Evolutionary conservation across 2,329 filamentous ascomycete species (phyloP).

Genomic region (Magnaporthiopsis rhizophila): DNA sequence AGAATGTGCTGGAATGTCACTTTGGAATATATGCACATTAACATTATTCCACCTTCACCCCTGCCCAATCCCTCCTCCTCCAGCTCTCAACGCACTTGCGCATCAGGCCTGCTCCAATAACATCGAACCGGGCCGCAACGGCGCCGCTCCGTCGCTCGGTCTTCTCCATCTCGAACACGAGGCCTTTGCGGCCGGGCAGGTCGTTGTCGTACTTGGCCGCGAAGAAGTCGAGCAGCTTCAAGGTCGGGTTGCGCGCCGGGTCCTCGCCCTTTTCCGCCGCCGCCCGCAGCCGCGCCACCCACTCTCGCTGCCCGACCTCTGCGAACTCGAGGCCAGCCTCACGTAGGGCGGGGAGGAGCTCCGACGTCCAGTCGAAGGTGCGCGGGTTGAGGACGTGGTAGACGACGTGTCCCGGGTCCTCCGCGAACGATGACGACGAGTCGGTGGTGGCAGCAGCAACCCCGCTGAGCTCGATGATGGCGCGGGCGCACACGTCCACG

Average conservation of each 20-base stretch:
- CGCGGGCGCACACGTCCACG: slow-evolving; percentile 34
- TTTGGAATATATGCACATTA: too few relatives aligned
- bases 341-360: slow-evolving; percentile 40
- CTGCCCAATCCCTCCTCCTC: slow-evolving; percentile 16
- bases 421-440: not conserved
- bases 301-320: slow-evolving; percentile 32
- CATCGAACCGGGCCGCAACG: slow-evolving; percentile 25
- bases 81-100: slow-evolving; percentile 28
- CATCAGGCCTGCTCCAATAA: slow-evolving; percentile 30
- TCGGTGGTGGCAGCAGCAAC: too few relatives aligned
- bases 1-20: too few relatives aligned
- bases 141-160: slow-evolving; percentile 24
- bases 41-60: not conserved
- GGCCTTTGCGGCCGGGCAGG: slow-evolving; percentile 24
- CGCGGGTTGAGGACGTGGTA: slow-evolving; percentile 40
- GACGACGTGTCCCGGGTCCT: slow-evolving; percentile 16
- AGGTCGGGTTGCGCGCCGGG: slow-evolving; percentile 34
- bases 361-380: slow-evolving; percentile 38
- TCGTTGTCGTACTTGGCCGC: slow-evolving; percentile 35
- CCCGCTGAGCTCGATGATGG: slow-evolving; percentile 28
- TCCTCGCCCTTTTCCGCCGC: slow-evolving; percentile 17
- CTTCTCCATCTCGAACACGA: slow-evolving; percentile 29
- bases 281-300: slow-evolving; percentile 34
- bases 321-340: slow-evolving; percentile 36
- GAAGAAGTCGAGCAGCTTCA: slow-evolving; percentile 48